Evolutionary conservation across 1,284 basidiomycete genomes (phyloP), one percentile per base, ranked within the genome.

Genomic region (Serendipita sp.): DNA sequence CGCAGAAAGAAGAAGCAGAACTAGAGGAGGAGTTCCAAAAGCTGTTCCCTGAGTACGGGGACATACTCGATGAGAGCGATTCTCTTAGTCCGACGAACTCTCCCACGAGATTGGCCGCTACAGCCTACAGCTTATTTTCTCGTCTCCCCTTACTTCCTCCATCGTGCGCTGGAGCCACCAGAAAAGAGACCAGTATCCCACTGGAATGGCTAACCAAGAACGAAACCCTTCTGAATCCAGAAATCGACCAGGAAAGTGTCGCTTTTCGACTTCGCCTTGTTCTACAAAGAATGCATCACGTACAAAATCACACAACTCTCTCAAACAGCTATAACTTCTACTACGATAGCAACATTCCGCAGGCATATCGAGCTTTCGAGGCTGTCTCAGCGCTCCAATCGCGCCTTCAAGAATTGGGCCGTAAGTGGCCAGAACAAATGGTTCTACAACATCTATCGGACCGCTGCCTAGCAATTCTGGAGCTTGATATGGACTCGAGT

Each of bases 381-480:
- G 69, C 87, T 17, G 71, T 94, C 2, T 69, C 72, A 10, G 70
- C 76, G 0, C 75, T 95, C 38, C 74, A 77, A 47, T 64, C 67
- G 1, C 81, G 85, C 2, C 76, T 96, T 26, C 69, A 76, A 17
- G 64, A 61, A 1, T 78, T 98, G 26, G 79, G 89, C 43, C 73
- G 76, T 64, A 87, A 93, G 67, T 98, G 93, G 93, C 95, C 96
- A 0, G 96, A 99, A 67, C 96, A 99, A 72, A 93, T 95, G 86
- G 92, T 97, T 3, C 78, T 98, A 35, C 88, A 88, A 62, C 87
- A 97, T 72, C 80, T 99, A 53, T 77, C 79, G 30, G 82, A 83
- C 63, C 87, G 90, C 29, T 94, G 90, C 69, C 79, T 88, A 42
- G 74, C 77, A 3, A 79, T 95, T 60, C 75, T 93, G 45, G 72